Evolutionary conservation across 2,329 filamentous ascomycete genomes (phyloP).

Genomic region (Penicillium sp.): DNA sequence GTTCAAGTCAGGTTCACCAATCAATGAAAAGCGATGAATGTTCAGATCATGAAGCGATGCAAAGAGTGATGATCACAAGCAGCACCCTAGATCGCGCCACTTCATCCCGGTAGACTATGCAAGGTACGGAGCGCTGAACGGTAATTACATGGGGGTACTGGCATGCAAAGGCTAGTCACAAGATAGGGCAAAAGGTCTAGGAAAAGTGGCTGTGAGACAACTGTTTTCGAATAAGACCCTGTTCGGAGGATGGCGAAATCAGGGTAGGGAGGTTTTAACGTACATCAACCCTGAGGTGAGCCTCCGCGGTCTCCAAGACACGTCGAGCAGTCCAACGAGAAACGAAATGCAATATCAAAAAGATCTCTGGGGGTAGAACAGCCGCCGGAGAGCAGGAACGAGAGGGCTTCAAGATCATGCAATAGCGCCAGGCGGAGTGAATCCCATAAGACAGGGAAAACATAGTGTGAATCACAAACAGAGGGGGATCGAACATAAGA

Average conservation of each 20-base stretch:
- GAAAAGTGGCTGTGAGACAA: conserved; percentile 41
- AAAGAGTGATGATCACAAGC: not conserved
- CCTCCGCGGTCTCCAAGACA: conserved; percentile 30
- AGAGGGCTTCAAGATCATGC: conserved; percentile 28
- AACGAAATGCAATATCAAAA: conserved; percentile 32
- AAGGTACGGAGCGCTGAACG: conserved; percentile 24
- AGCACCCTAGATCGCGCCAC: not conserved
- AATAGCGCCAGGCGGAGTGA: conserved; percentile 30
- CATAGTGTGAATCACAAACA: conserved; percentile 19
- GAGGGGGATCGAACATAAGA: conserved; percentile 12
- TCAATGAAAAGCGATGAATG: conserved; percentile 10
- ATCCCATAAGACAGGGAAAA: conserved; percentile 26
- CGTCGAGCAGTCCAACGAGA: conserved; percentile 31
- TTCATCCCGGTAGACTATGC: conserved; percentile 3
- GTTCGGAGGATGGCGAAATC: conserved; percentile 33
- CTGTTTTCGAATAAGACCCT: conserved; percentile 41
- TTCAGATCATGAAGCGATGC: conserved; percentile 3
- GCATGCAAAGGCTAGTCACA: conserved; percentile 23
- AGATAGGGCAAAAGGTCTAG: conserved; percentile 32
- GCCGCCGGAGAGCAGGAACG: conserved; percentile 23
- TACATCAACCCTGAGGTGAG: conserved; percentile 41
- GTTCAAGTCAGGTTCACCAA: conserved; percentile 9
- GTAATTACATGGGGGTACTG: conserved; percentile 33
- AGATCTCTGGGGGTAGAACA: conserved; percentile 22
- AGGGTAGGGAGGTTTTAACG: conserved; percentile 46